Evolutionary conservation across 2,329 filamentous ascomycete genomes (phyloP).

Genomic region (Aspergillus ibericus): DNA sequence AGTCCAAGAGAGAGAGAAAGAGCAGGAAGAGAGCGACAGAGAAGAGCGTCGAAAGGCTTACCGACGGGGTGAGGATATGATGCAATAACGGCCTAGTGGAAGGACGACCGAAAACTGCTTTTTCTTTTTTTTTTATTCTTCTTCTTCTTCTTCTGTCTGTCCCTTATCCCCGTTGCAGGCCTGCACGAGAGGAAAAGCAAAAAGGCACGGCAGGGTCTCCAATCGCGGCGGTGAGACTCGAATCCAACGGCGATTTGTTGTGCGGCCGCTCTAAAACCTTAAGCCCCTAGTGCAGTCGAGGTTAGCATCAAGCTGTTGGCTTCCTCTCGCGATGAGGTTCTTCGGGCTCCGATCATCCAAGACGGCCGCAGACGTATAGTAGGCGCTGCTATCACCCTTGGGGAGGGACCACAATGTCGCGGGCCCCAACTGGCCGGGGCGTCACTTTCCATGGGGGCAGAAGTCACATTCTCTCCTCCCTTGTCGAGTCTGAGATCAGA

Average conservation of each 20-base stretch:
- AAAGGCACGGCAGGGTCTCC: background rate
- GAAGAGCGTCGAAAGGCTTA: background rate
- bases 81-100: background rate
- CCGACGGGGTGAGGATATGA: background rate
- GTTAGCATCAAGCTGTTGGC: background rate
- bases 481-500: background rate
- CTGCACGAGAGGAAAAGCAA: background rate
- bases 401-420: background rate
- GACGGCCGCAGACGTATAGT: background rate
- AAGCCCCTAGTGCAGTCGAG: background rate
- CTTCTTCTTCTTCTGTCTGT: background rate
- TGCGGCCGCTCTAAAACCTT: constrained; percentile 2
- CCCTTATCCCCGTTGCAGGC: background rate
- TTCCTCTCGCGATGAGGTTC: background rate
- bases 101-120: background rate
- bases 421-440: background rate
- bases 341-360: background rate
- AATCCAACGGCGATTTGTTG: constrained; percentile 1
- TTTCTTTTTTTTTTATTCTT: background rate
- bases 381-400: background rate
- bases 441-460: background rate
- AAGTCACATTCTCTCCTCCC: background rate
- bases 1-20: background rate
- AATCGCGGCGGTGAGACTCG: background rate
- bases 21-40: background rate